Evolutionary conservation across 176 grass and related monocot species (phyloP), one percentile per base, ranked within the genome.

Genomic region (Elaeis guineensis): DNA sequence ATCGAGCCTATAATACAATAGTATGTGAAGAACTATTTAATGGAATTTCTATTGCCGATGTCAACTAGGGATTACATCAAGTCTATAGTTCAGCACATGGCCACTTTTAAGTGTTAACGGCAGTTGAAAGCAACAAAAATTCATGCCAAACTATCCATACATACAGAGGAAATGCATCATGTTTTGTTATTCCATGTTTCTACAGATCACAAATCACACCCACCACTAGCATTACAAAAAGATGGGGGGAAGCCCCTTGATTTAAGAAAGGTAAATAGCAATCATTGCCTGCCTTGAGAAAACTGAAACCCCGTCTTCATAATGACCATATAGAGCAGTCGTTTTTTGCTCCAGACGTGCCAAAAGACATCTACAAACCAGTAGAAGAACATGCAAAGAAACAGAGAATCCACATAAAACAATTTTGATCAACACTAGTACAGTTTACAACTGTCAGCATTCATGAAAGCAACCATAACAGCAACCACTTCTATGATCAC

Each of bases 281-380:
- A 63, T 52, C 15, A 63, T 73, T 73, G 58, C 51, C 70, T 73
- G 70, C 70, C 59, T 55, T 63, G 70, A 63, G 58, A 63, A 44
- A 71, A 73, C 49, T 54, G 70, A 73, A 73, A 63, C 70, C 51
- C 58, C 59, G 59, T 16, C 69, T 73, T 73, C 50, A 73, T 55
- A 55, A 63, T 63, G 70, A 73, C 59, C 51, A 73, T 56, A 73
- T 55, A 73, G 59, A 73, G 70, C 51, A 73, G 20, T 63, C 51
- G 17, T 71, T 71, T 52, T 71, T 71, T 52, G 51, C 70, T 73
- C 70, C 50, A 44, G 70, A 73, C 51, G 59, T 73, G 69, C 69
- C 57, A 71, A 71, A 73, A 73, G 70, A 73, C 50, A 63, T 73
- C 70, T 73, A 63, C 59, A 73, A 73, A 63, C 68, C 69, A 71